Evolutionary conservation across 257 asterid species (phyloP).

Genomic region (Ballota nigra): DNA sequence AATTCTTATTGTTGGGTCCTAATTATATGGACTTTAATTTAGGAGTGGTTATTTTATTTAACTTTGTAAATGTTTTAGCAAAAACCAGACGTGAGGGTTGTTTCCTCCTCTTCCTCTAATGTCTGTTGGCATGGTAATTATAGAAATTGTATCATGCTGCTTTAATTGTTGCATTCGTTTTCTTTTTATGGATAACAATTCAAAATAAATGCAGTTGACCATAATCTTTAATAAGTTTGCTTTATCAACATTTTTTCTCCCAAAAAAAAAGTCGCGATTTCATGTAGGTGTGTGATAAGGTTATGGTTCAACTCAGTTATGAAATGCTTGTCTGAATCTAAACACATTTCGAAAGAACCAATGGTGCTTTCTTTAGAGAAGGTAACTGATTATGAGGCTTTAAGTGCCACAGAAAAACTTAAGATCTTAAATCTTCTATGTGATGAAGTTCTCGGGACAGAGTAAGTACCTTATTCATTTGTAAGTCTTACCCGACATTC

Average conservation of each 20-base stretch:
- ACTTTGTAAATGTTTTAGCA: neutral
- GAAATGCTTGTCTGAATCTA: conserved; percentile 49
- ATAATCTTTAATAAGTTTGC: neutral
- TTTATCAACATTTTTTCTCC: too few species aligned
- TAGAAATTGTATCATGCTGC: neutral
- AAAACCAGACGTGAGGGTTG: neutral
- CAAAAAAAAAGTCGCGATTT: too few species aligned
- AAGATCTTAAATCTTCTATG: conserved; percentile 56
- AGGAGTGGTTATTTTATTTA: neutral
- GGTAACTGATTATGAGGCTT: conserved; percentile 44
- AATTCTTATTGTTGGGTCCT: neutral
- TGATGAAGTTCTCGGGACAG: conserved; percentile 67
- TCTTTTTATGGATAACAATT: neutral
- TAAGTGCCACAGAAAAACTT: conserved; percentile 58
- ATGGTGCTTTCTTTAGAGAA: conserved; percentile 38
- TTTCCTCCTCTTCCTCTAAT: neutral
- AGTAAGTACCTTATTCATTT: conserved; percentile 39
- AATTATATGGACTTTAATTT: neutral
- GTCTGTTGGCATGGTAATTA: neutral
- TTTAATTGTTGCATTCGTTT: neutral
- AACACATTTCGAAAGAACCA: conserved; percentile 25
- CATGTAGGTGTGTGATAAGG: conserved; percentile 37
- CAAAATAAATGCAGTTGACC: too few species aligned
- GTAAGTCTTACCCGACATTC: neutral
- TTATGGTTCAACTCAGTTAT: conserved; percentile 50